Base-by-base conservation (phyloP, 2,329 filamentous ascomycete genomes). In the Waltergamsia citrina region DNA sequence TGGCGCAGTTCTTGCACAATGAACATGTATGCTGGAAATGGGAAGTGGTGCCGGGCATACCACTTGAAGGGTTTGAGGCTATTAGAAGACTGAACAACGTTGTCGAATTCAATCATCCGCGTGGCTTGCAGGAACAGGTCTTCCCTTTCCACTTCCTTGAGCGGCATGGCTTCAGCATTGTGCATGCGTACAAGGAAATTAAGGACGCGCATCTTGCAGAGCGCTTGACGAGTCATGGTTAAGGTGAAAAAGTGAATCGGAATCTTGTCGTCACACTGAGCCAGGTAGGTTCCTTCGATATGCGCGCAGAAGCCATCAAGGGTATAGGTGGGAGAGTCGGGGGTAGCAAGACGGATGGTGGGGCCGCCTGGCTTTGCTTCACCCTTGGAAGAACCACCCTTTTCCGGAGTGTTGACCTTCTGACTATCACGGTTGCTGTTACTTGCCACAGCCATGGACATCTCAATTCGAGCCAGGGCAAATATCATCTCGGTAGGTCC, bases 401-500 rank as follows among this genome's bases (percentile, higher is more conserved):
- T 33, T n/a, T 52, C 46, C 6, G 48, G 41, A 26, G 49, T 42
- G 33, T 49, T 43, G 30, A 50, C 34, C 37, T 53, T 55, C 28
- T 45, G 43, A 23, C 43, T 50, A 36, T 57, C 56, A 38, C 63
- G 60, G 38, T 63, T 48, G 33, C 53, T 64, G 38, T 66, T 63
- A 33, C 61, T 66, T 4, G 63, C 61, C 18, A 69, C 69, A 3
- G 68, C 70, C 46, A 72, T 68, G 34, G 67, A 67, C 30, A 79
- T 57, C 47, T 78, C 72, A 23, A 74, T 60, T 12, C 72, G 62
- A 1, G 71, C 67, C 9, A 78, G 60, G 11, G 64, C 60, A 44
- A 78, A 79, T 6, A 77, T 54, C 66, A 77, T 74, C 43, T 78
- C 74, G 0, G 72, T 78, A 4, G 71, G 60, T 2, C 67, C 69